Conservation (phyloP, 108 stramenopile species). For the Discostella stelligeroides region DNA sequence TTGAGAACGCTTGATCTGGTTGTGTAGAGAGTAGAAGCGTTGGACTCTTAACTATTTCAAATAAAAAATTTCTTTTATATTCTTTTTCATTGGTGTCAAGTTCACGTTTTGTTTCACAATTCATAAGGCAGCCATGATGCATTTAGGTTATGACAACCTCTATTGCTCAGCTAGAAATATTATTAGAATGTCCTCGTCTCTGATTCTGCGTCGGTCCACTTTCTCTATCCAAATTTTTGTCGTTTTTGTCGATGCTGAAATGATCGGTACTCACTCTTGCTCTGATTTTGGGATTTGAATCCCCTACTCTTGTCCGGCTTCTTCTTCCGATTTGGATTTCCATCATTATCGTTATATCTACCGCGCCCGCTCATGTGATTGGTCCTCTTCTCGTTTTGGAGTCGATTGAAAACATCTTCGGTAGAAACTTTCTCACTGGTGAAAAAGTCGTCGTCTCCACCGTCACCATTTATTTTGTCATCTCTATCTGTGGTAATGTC, state of each 20-base stretch:
- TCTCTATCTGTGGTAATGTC: conserved; percentile 14
- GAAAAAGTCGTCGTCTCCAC: conserved; percentile 39
- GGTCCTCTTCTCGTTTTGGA: conserved; percentile 18
- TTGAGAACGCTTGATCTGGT: too few species aligned
- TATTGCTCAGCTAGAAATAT: too few species aligned
- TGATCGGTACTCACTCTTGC: conserved; percentile 24
- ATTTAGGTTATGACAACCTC: too few species aligned
- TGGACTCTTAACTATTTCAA: too few species aligned
- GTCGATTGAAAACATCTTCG: conserved; percentile 36
- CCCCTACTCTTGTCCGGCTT: conserved; percentile 42
- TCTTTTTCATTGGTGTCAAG: too few species aligned
- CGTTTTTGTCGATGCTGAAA: conserved; percentile 40
- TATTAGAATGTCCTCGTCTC: too few species aligned
- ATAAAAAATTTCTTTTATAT: too few species aligned
- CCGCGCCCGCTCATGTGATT: not conserved
- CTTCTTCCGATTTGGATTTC: conserved; percentile 7
- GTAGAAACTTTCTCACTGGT: conserved; percentile 27
- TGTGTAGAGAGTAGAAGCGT: too few species aligned
- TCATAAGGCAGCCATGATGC: too few species aligned
- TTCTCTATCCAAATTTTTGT: conserved; percentile 21
- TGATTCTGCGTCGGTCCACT: too few species aligned
- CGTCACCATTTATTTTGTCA: too few species aligned
- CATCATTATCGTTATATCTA: not conserved
- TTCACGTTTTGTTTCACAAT: too few species aligned
- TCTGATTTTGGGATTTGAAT: conserved; percentile 42